These are phyloP conservation scores for Brasenia schreberi DNA, from an alignment of 164 flowering plant species.

Conservation along the genomic window DNA sequence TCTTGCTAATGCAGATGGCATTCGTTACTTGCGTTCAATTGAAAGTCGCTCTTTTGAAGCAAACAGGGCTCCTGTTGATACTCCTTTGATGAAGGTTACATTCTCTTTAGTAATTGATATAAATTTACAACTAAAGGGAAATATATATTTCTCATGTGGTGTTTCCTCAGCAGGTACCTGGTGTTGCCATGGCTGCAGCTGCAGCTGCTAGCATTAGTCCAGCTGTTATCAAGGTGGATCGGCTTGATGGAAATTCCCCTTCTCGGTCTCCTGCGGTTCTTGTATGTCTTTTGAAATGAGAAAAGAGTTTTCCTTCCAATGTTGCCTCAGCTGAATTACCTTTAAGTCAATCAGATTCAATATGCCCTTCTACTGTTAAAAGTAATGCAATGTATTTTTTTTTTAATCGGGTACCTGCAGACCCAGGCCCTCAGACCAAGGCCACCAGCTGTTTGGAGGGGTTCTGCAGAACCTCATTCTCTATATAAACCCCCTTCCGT, in stretches of 20 bases:
- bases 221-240: conserved; percentile 44
- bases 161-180: conserved; percentile 26
- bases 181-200: conserved; percentile 43
- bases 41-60: conserved; percentile 56
- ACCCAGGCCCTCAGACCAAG: no score
- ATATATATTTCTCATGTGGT: not conserved
- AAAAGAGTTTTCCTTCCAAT: not conserved
- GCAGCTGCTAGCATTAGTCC: conserved; percentile 33
- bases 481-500: no score
- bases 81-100: conserved; percentile 45
- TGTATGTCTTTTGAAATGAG: conserved; percentile 24
- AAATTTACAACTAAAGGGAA: not conserved
- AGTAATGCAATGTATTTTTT: no score
- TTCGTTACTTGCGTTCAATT: conserved; percentile 35
- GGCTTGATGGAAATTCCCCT: conserved; percentile 48
- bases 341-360: no score
- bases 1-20: conserved; percentile 64
- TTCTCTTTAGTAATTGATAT: not conserved
- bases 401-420: no score
- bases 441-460: no score
- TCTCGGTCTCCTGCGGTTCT: conserved; percentile 47
- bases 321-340: no score
- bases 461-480: no score
- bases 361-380: no score
- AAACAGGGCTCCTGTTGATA: conserved; percentile 38